Evolutionary conservation across 306 rosid species (phyloP).

Genomic region (Vigna unguiculata): DNA sequence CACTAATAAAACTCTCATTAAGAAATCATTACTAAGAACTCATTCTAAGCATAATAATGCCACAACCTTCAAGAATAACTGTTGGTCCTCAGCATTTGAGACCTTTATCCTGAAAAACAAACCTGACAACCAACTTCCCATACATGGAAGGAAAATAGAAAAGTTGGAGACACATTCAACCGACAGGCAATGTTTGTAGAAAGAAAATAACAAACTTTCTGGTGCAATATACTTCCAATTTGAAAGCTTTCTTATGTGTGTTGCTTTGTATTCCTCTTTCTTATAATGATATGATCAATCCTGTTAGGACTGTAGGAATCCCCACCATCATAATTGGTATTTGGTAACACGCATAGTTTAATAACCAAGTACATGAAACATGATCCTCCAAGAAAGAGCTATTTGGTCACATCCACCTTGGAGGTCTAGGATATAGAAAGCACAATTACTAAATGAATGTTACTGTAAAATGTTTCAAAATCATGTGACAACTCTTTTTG

Average conservation of each 20-base stretch:
- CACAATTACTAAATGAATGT: not conserved
- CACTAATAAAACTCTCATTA: not conserved
- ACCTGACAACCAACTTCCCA: constrained; percentile 3
- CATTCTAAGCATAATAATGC: not conserved
- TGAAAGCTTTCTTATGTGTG: not conserved
- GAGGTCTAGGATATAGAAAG: not conserved
- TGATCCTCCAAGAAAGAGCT: not conserved
- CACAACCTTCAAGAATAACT: constrained; percentile 18
- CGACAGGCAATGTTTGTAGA: not conserved
- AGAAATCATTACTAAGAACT: constrained; percentile 5
- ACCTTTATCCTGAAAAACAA: constrained; percentile 3
- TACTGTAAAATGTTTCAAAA: not conserved
- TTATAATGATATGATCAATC: constrained; percentile 15
- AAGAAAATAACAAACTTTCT: not conserved
- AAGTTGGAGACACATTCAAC: not conserved
- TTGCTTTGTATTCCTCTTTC: not conserved
- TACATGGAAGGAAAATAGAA: not conserved
- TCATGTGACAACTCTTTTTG: not conserved
- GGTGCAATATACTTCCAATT: not conserved
- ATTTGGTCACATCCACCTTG: not conserved
- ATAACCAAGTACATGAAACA: not conserved
- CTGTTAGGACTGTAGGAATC: not conserved
- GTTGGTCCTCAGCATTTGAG: constrained; percentile 7
- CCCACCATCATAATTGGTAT: not conserved
- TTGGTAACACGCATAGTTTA: constrained; percentile 6